Evolutionary conservation across 2,329 filamentous ascomycete species (phyloP).

Genomic region (Dissoconium aciculare): DNA sequence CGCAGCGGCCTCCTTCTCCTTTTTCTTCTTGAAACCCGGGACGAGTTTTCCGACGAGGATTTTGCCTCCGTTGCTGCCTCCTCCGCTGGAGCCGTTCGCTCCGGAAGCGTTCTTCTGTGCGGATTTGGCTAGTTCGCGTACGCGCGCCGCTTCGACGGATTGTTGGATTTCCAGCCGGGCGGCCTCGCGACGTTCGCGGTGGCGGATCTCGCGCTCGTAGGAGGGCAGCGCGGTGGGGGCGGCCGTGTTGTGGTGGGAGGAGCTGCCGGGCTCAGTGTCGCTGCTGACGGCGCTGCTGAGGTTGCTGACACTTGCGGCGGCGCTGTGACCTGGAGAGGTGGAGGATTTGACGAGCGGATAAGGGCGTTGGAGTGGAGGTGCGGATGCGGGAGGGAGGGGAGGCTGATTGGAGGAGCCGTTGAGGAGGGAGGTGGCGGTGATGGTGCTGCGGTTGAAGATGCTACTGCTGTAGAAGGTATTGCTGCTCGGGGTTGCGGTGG

Average conservation of each 20-base stretch:
- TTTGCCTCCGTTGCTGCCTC: too few species aligned
- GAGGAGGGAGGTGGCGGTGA: too few species aligned
- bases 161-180: conserved; percentile 20
- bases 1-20: too few species aligned
- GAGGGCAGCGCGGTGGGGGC: conserved; percentile 21
- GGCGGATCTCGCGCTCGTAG: conserved; percentile 22
- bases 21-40: too few species aligned
- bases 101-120: too few species aligned
- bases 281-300: conserved; percentile 20
- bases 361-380: conserved; percentile 7
- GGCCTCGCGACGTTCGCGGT: conserved; percentile 20
- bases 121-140: too few species aligned
- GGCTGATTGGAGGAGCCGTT: neutral
- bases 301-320: conserved; percentile 18
- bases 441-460: neutral
- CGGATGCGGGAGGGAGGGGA: neutral
- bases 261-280: conserved; percentile 18
- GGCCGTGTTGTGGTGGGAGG: conserved; percentile 5
- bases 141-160: conserved; percentile 18
- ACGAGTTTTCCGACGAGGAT: too few species aligned
- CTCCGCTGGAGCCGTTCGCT: too few species aligned
- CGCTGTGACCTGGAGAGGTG: conserved; percentile 9
- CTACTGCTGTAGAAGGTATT: conserved; percentile 5
- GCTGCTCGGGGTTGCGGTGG: conserved; percentile 5
- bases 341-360: conserved; percentile 3